phyloP scores from a whole-genome alignment of 1,284 basidiomycete genomes.

The Cutaneotrichosporon dermatis region DNA sequence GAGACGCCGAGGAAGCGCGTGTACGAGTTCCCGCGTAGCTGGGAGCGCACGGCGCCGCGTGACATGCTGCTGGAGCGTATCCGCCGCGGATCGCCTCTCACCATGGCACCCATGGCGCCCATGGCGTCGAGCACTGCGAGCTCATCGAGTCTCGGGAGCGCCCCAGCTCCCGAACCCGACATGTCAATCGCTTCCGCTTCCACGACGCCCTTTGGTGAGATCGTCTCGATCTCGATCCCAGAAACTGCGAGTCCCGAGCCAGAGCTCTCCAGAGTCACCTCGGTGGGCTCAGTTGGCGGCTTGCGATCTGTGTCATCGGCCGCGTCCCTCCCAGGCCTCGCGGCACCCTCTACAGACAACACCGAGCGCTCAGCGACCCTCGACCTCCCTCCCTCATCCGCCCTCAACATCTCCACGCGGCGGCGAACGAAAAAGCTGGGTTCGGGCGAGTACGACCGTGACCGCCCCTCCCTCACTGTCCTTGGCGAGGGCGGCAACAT shows the following conservation, averaged over 20 bases:
- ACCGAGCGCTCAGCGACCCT: no score
- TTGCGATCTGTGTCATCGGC: no score
- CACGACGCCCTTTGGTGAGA: no score
- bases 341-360: no score
- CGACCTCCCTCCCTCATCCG: neutral
- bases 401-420: neutral
- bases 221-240: no score
- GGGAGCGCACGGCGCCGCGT: constrained; percentile 44
- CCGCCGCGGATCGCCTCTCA: constrained; percentile 5
- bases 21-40: constrained; percentile 39
- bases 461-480: constrained; percentile 15
- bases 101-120: neutral
- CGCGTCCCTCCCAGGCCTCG: no score
- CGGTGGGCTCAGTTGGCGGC: no score
- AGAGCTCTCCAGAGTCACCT: no score
- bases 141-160: no score
- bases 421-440: neutral
- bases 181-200: no score
- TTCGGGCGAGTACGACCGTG: constrained; percentile 5
- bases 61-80: constrained; percentile 24
- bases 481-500: constrained; percentile 26
- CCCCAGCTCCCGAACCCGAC: no score
- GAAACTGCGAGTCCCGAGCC: no score
- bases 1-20: constrained; percentile 49
- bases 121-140: neutral